Evolutionary conservation across 306 rosid genomes (phyloP).

Genomic region (Cucumis hystrix): DNA sequence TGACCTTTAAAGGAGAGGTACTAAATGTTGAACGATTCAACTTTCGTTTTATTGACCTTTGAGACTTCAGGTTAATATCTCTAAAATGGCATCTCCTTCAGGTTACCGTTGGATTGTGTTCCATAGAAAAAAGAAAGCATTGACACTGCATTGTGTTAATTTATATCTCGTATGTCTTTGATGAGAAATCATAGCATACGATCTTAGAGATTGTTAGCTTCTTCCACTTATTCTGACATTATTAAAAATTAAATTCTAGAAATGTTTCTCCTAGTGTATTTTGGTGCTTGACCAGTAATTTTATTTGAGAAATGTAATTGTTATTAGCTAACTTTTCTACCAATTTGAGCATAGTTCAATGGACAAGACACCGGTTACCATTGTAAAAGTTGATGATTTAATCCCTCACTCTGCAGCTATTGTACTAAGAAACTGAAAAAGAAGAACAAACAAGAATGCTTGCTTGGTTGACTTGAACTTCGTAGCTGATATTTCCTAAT

Average conservation of each 20-base stretch:
- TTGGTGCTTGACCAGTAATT: not conserved
- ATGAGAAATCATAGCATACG: not conserved
- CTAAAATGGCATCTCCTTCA: not conserved
- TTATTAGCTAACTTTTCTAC: not conserved
- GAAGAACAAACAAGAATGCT: not conserved
- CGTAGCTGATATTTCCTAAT: not conserved
- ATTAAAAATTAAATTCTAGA: not conserved
- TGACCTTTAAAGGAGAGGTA: not conserved
- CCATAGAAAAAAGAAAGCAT: not conserved
- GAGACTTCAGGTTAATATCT: not conserved
- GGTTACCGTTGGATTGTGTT: not conserved
- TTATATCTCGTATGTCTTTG: not conserved
- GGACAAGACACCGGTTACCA: not conserved
- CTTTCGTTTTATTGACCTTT: not conserved
- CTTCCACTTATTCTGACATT: not conserved
- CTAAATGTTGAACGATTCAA: not conserved
- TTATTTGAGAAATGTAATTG: not conserved
- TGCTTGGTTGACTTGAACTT: not conserved
- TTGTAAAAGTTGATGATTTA: not conserved
- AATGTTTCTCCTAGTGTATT: not conserved
- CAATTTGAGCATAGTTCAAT: not conserved
- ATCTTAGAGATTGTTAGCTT: not conserved
- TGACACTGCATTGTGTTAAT: not conserved
- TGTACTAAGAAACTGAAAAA: too few relatives aligned
- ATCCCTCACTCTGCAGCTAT: too few relatives aligned